Conservation (phyloP, 768 basidiomycete species). For the Coprinellus micaceus region DNA sequence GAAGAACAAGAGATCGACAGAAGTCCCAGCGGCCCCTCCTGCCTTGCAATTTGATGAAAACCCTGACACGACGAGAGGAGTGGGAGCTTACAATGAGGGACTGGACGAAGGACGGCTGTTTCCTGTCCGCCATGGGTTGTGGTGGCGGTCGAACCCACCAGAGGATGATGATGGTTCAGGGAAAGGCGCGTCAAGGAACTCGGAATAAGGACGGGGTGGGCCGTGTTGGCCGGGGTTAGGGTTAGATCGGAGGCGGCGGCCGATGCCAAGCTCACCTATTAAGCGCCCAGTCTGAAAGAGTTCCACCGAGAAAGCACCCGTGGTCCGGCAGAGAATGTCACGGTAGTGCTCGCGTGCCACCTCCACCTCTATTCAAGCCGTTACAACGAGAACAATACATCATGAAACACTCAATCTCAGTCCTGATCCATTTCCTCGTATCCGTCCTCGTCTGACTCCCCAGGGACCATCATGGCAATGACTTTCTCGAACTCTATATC, state of each 20-base stretch:
- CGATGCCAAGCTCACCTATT: no score
- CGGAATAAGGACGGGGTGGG: no score
- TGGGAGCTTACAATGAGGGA: background rate
- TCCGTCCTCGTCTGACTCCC: background rate
- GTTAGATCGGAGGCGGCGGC: no score
- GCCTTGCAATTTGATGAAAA: constrained; percentile 43
- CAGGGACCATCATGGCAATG: background rate
- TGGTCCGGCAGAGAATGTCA: no score
- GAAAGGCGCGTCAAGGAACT: background rate
- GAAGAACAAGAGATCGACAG: constrained; percentile 94
- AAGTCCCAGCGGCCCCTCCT: constrained; percentile 86
- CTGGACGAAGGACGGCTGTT: background rate
- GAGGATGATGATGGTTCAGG: background rate
- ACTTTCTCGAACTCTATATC: background rate
- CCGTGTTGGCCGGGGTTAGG: no score
- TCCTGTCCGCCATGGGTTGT: background rate
- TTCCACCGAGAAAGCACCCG: no score
- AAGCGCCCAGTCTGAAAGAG: no score
- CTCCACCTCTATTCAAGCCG: background rate
- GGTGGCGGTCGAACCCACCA: background rate
- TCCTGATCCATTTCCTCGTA: background rate
- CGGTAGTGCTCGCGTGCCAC: no score
- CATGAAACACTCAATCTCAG: no score
- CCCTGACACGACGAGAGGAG: background rate
- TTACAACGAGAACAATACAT: no score